Base-by-base conservation (phyloP, 352 stramenopile species). In the Phytophthora tubulina region DNA sequence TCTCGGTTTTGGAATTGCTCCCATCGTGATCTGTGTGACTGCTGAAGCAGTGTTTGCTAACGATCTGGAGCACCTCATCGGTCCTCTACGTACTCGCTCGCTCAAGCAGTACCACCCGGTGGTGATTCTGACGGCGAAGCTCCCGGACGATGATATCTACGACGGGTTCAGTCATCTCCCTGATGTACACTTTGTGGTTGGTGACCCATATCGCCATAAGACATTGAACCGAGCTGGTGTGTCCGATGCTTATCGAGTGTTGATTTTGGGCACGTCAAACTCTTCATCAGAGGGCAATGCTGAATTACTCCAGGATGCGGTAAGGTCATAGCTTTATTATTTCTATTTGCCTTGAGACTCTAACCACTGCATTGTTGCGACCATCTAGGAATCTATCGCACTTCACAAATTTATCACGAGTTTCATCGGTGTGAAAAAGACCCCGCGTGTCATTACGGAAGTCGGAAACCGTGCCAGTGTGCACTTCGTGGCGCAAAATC, bases 351-450 rank as follows among this genome's bases (percentile, higher is more conserved):
- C 41, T 67, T 21, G 41, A 38, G 27, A 30, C 38, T 33, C 52
- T 72, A 31, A 67, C 30, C 21, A 32, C 14, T 72, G 21, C 41
- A 7, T 61, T 54, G 21, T 69, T 68, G 8, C 65, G 8, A 60
- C 30, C 32, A 31, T 51, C 3, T 69, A 90, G 70, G 85, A 89
- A 48, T 90, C 83, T 32, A 80, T 96, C 36, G 87, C 89, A n/a
- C 79, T 94, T 33, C 88, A 96, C 78, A 95, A 92, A 72, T 92
- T 87, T 35, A 92, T 96, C 33, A 68, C 82, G 7, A 86, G 83
- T 27, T 79, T 91, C 10, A 76, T 96, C 27, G 87, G 87, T 3
- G 84, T 84, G 3, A 67, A 65, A 21, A 80, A 84, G 17, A 85
- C 86, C 14, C 85, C 87, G 6, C 72, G 84, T 7, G 75, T 96